Base-by-base conservation (phyloP, 208 protist species). In the Acanthamoeba culbertsoni region DNA sequence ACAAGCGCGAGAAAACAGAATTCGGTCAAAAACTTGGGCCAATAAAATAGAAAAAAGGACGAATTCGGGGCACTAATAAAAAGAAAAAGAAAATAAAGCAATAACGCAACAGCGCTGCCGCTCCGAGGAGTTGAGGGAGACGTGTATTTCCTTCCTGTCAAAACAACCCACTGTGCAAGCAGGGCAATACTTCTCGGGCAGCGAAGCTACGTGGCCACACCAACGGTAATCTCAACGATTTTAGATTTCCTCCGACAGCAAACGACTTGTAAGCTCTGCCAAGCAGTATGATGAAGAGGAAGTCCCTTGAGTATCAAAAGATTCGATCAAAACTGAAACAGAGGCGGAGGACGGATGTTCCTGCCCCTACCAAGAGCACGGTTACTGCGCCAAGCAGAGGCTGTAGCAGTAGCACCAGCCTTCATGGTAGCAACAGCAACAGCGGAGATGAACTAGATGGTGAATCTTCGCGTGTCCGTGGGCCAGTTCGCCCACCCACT, bases 261-360 rank as follows among this genome's bases (percentile, higher is more conserved):
- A 59, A 59, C 16, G 23, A 59, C 16, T n/a, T 59, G 14, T 59
- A 14, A 59, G 28, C 26, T 20, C 3, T 5, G 8, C 3, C 3
- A 75, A n/a, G 10, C 33, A 33, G 53, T 8, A 82, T 53, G 71
- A 82, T 82, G 71, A 82, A 82, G 71, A 82, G 71, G 42, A 82
- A 82, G 71, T 82, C 71, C 6, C 35, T 82, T 16, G 71, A 82
- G 71, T 82, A 40, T 82, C 71, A 82, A 82, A 82, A 82, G 71
- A 82, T 82, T 33, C 35, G 42, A 20, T 45, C 71, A 20, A 82
- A 82, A 43, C 71, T 82, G 14, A 35, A 82, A 26, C 71, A 82
- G 42, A 1, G 71, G n/a, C 71, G 71, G 14, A 82, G 53, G 71
- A 82, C 35, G 62, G 62, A 71, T 37, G 59, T 31, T 4, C 28